A percentile compares a stretch with the other conserved stretches of the same genome.
Evolutionary conservation across 805 yeast species (phyloP).

Genomic region (Candida sanyiensis): DNA sequence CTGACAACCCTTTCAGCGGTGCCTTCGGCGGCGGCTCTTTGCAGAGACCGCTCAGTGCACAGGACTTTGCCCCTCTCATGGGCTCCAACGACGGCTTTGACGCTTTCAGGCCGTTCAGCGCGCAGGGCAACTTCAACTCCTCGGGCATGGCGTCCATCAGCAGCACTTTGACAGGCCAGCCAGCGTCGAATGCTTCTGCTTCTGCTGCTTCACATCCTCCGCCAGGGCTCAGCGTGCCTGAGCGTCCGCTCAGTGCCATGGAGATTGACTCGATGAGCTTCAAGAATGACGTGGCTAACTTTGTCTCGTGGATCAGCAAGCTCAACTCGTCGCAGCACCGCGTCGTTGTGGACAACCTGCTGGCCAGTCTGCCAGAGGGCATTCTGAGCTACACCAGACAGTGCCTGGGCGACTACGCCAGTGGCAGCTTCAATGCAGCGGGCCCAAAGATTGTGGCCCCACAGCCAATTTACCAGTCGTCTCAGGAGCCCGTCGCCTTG

Average conservation of each 20-base stretch:
- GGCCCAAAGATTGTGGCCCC: slow-evolving; percentile 15
- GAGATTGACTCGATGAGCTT: slow-evolving; percentile 32
- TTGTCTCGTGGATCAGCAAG: slow-evolving; percentile 45
- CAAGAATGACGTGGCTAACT: slow-evolving; percentile 44
- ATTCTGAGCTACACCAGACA: slow-evolving; percentile 43
- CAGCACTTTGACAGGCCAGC: slow-evolving; percentile 5
- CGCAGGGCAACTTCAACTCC: slow-evolving; percentile 12
- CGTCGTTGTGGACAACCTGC: slow-evolving; percentile 48
- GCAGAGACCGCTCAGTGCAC: slow-evolving; percentile 26
- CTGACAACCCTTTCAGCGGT: slow-evolving; percentile 14
- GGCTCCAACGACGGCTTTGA: slow-evolving; percentile 14
- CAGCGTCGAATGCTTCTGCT: neutral
- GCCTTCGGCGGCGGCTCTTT: slow-evolving; percentile 10
- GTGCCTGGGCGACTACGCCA: slow-evolving; percentile 35
- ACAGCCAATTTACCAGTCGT: slow-evolving; percentile 22
- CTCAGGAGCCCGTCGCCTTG: slow-evolving; percentile 32
- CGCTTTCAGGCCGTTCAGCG: slow-evolving; percentile 20
- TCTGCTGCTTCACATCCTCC: too few species aligned
- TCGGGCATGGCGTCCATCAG: slow-evolving; percentile 5
- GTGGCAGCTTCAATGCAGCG: neutral
- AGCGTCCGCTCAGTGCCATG: slow-evolving; percentile 27
- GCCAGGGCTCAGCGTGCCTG: slow-evolving; percentile 15
- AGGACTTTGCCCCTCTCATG: too few species aligned
- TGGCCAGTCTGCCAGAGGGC: slow-evolving; percentile 46
- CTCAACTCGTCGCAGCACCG: slow-evolving; percentile 47